Percentiles rank a stretch among this genome's conserved stretches.
Evolutionary conservation across 345 rosid species (phyloP).

Genomic region (Hypericum perforatum): DNA sequence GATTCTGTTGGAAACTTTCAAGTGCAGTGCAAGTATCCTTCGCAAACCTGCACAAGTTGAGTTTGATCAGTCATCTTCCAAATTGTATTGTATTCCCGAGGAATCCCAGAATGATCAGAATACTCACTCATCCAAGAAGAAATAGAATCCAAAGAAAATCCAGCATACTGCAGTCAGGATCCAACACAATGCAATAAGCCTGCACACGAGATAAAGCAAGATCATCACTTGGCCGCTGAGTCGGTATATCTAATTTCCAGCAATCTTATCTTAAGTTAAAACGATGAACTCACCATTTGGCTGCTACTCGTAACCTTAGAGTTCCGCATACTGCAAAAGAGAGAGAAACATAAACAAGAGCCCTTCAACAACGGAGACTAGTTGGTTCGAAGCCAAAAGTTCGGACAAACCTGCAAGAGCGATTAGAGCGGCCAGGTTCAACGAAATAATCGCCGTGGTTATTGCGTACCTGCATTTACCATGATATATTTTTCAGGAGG

Average conservation of each 20-base stretch:
- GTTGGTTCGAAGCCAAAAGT: too few species aligned
- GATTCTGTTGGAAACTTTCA: slow-evolving; percentile 43
- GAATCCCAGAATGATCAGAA: background rate
- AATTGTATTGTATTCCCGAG: too few species aligned
- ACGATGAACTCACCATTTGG: slow-evolving; percentile 29
- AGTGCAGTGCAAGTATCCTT: slow-evolving; percentile 49
- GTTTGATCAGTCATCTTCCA: too few species aligned
- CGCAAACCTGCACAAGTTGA: slow-evolving; percentile 35
- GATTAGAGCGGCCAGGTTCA: slow-evolving; percentile 33
- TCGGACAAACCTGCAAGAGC: slow-evolving; percentile 38
- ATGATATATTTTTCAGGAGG: background rate
- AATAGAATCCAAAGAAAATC: slow-evolving; percentile 48
- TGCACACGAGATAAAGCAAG: slow-evolving; percentile 12
- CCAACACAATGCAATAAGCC: slow-evolving; percentile 53
- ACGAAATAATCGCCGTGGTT: slow-evolving; percentile 34
- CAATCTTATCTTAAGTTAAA: background rate
- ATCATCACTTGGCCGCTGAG: background rate
- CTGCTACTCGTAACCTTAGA: slow-evolving; percentile 27
- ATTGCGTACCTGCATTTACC: slow-evolving; percentile 36
- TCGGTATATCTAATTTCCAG: too few species aligned
- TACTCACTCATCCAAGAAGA: slow-evolving; percentile 43
- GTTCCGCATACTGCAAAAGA: slow-evolving; percentile 38
- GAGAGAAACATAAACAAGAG: background rate
- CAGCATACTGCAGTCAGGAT: slow-evolving; percentile 49
- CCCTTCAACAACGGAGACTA: too few species aligned